Evolutionary conservation across 768 basidiomycete species (phyloP), one percentile per base, ranked within the genome.

Genomic region (Hypholoma fasciculare): DNA sequence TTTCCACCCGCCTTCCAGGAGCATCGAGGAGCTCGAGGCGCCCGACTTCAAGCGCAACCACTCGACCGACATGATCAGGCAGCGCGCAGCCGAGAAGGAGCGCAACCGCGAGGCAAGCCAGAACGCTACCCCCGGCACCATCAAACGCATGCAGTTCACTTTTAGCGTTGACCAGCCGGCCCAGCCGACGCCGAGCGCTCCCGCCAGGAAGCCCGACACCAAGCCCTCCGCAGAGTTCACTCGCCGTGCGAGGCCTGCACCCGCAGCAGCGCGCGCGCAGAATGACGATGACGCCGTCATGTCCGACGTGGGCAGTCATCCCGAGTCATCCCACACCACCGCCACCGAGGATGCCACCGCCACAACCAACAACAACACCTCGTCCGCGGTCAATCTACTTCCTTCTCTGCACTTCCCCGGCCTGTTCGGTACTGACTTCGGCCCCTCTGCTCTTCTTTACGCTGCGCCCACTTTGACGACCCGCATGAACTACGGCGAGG

Each of bases 141-240:
- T 93, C 74, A 89, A 91, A 63, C 86, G 91, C 46, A 92, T 93
- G 90, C 92, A 94, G 64, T 94, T 92, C 74, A 94, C 91, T 1
- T 94, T 94, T 72, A 88, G 88, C 63, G 80, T 93, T 63, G 92
- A 93, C 72, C 86, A 88, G 58, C 88, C 87, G 16, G 65, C 76
- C 14, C 77, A 65, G 19, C 65, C 81, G 1, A 69, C 81, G 19
- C 72, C 80, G 14, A 78, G 78, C 58, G 65, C 74, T 19, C 77
- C 76, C 20, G 81, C 82, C 62, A 81, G 82, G 66, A 89, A 88
- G 69, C 88, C 87, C 6, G 85, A 87, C 69, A 73, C 84, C 20
- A 85, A 83, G 66, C 88, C 87, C 6, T 86, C 85, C 16, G 72
- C 79, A 1, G 87, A 88, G 62, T 87, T 87, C 75, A 82, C 78